A percentile compares a stretch with the other conserved stretches of the same genome.
Conservation (phyloP, 2,329 filamentous ascomycete species). For the Penicillium sp. region DNA sequence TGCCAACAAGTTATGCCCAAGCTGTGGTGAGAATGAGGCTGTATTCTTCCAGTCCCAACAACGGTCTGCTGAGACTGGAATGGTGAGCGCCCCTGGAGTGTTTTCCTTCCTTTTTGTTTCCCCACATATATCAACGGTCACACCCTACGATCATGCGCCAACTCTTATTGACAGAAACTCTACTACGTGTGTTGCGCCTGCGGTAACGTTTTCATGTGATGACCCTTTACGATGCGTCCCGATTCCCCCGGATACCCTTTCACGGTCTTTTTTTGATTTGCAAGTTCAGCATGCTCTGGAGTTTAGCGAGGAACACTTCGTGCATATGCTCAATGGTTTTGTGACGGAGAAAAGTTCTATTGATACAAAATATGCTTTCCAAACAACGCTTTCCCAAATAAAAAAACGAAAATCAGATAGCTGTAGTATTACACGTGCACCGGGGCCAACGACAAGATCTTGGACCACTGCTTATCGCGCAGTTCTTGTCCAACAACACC, state of each 20-base stretch:
- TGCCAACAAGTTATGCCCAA: slow-evolving; percentile 80
- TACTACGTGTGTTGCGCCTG: slow-evolving; percentile 95
- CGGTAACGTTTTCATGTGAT: slow-evolving; percentile 73
- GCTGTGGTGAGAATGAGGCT: slow-evolving; percentile 82
- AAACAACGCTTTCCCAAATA: slow-evolving; percentile 27
- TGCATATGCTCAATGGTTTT: not conserved
- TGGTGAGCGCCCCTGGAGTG: slow-evolving; percentile 64
- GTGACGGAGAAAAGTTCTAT: slow-evolving; percentile 22
- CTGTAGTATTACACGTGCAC: slow-evolving; percentile 63
- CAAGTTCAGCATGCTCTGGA: slow-evolving; percentile 14
- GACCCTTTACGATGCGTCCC: slow-evolving; percentile 17
- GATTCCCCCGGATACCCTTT: slow-evolving; percentile 34
- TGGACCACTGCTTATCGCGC: slow-evolving; percentile 93
- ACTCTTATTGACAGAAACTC: slow-evolving; percentile 65
- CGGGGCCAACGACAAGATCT: slow-evolving; percentile 93
- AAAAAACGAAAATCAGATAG: slow-evolving; percentile 2
- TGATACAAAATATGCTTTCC: slow-evolving; percentile 34
- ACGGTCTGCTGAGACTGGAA: slow-evolving; percentile 93
- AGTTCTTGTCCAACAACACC: slow-evolving; percentile 88
- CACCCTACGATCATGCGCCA: slow-evolving; percentile 9
- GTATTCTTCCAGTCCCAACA: slow-evolving; percentile 99
- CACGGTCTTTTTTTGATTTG: slow-evolving; percentile 12
- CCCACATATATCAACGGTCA: not conserved
- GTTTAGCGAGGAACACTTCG: slow-evolving; percentile 8
- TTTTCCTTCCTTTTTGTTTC: not conserved